Evolutionary conservation across 768 basidiomycete species (phyloP), one percentile per base, ranked within the genome.

Genomic region (Lactarius hengduanensis): DNA sequence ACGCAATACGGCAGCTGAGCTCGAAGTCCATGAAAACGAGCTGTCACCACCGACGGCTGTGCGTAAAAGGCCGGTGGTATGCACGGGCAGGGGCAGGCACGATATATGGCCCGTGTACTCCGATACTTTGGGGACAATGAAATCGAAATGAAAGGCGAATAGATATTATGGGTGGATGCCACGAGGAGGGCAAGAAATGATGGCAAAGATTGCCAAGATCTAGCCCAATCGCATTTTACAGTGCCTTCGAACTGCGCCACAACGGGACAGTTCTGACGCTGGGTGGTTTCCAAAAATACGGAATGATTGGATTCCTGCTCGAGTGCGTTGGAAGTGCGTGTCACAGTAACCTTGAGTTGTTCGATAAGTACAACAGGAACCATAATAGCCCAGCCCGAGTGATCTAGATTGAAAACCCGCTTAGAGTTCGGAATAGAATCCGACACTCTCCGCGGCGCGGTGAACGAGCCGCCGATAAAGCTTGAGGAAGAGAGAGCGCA

Each of bases 1-100:
- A 41, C 15, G 26, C 36, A 40, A 58, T 59, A 22, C 22, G 41
- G 62, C 41, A 67, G 58, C 59, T 63, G 66, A 67, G 66, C 34
- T 59, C 66, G 61, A 57, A 50, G 55, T 56, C 16, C 20, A n/a
- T 9, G 18, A 10, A 36, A 13, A 36, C 15, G 32, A 34, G 32
- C 34, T 32, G 47, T n/a, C 56, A 32, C 56, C 20, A 34, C 36
- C 18, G 56, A 34, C 56, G 18, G 26, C 11, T 26, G 11, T 50
- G 47, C 22, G 47, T 50, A 11, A 50, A 26, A 22, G 47, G 22
- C 47, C 47, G 22, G 26, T 53, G 13, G 13, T 28, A 26, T 53
- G 13, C 50, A 53, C n/a, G n/a, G n/a, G 50, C 13, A 53, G 26
- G 22, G 50, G n/a, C 13, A 53, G 13, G 50, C 26, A 53, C 22